phyloP scores from a whole-genome alignment of 2,329 filamentous ascomycete species.

The Cladosporium sp. region DNA sequence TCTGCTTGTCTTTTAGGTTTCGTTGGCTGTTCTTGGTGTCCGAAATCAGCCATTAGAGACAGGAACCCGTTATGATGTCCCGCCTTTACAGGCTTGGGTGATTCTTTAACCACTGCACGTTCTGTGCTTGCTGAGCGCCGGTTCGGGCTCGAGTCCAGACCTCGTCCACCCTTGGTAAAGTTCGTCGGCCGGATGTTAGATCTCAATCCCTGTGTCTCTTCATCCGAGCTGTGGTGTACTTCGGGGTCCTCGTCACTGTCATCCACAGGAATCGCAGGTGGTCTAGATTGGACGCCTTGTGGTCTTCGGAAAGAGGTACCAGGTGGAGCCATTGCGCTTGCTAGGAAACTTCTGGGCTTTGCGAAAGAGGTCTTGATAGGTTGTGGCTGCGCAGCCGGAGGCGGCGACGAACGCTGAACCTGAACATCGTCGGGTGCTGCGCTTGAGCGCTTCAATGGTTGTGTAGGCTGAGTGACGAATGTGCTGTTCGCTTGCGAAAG shows the following conservation, averaged over 20 bases:
- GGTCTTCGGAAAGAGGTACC: slow-evolving; percentile 64
- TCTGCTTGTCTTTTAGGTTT: slow-evolving; percentile 21
- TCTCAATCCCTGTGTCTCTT: slow-evolving; percentile 35
- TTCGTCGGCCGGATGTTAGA: slow-evolving; percentile 60
- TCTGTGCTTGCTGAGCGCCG: slow-evolving; percentile 13
- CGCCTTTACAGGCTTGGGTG: slow-evolving; percentile 19
- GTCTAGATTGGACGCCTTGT: slow-evolving; percentile 20
- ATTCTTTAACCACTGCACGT: slow-evolving; percentile 23
- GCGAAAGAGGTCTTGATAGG: slow-evolving; percentile 22
- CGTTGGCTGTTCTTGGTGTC: slow-evolving; percentile 17
- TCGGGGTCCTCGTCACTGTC: slow-evolving; percentile 46
- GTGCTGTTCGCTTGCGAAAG: slow-evolving; percentile 29
- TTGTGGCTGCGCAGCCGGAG: slow-evolving; percentile 29
- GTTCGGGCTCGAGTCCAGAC: slow-evolving; percentile 29
- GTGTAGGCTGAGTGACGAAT: slow-evolving; percentile 56
- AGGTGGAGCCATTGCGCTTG: slow-evolving; percentile 66
- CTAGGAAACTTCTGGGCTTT: slow-evolving; percentile 42
- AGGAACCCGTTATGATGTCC: slow-evolving; percentile 17
- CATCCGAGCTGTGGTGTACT: slow-evolving; percentile 26
- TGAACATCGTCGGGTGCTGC: slow-evolving; percentile 54
- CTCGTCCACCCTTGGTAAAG: slow-evolving; percentile 44
- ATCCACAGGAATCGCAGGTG: slow-evolving; percentile 19
- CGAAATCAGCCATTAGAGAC: slow-evolving; percentile 23
- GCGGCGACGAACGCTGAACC: slow-evolving; percentile 81
- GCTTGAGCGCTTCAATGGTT: slow-evolving; percentile 46